Base-by-base conservation (phyloP, 768 basidiomycete species). In the Calocybe gangraenosa region DNA sequence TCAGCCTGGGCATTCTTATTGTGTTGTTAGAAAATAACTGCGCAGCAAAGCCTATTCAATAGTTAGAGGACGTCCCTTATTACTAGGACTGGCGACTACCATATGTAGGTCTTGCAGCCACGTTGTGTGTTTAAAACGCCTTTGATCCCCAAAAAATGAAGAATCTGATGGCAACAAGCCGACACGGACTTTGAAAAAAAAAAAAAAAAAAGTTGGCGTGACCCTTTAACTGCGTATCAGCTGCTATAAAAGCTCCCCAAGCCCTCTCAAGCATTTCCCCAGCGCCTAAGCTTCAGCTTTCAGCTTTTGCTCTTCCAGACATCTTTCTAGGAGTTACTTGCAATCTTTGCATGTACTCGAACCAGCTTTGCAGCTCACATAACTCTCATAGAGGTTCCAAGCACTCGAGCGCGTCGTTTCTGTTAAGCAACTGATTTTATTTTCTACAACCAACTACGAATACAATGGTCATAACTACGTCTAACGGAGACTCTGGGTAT, bases 321-420 rank as follows among this genome's bases (percentile, higher is more conserved):
- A 49, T 50, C 50, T 49, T 49, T 34, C 42, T 48, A 45, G 31
- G 62, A 61, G 66, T 65, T 55, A 58, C 63, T 65, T 72, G 65
- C 71, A 69, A 60, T 59, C 62, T 57, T 74, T 90, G 86, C 79
- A 93, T 93, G 92, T 95, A 84, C 88, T 90, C 87, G 54, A 93
- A 94, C 87, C 84, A 85, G 66, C 86, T 93, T 56, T 83, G 85
- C 68, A 87, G 85, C 68, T 73, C 81, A 56, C 92, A 94, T 74
- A 94, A 94, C 73, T 76, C 79, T 58, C 78, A 87, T 73, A 78
- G 90, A 82, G 92, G 92, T 74, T 65, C 61, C 59, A 92, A 88
- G 65, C 92, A 94, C 76, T 81, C 85, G 55, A 70, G 71, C 62
- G 78, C 87, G 56, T 79, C 82, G 53, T 78, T 84, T 60, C 63